Evolutionary conservation across 768 basidiomycete genomes (phyloP).

Genomic region (Pleurotus platypus): DNA sequence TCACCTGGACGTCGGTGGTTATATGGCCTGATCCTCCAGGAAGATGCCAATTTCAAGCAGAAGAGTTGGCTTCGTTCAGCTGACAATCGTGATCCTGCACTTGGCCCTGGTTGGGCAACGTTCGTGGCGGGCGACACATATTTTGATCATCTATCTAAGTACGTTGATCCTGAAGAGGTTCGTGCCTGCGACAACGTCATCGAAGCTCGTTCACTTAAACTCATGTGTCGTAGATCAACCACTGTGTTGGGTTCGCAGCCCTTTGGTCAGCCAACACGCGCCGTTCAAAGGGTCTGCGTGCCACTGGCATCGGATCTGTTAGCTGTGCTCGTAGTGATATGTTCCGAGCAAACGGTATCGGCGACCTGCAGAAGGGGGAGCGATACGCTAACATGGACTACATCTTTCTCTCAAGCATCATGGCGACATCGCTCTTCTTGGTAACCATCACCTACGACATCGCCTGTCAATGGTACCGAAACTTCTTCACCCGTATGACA

Average conservation of each 20-base stretch:
- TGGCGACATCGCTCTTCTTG: not conserved
- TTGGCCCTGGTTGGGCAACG: not conserved
- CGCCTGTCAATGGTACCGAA: conserved; percentile 8
- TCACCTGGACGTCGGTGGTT: conserved; percentile 13
- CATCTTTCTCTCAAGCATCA: too few species aligned
- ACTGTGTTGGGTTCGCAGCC: conserved; percentile 23
- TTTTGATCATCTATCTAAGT: conserved; percentile 10
- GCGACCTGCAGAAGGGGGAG: conserved; percentile 12
- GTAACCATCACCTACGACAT: conserved; percentile 15
- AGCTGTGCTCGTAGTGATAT: conserved; percentile 21
- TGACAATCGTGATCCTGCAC: too few species aligned
- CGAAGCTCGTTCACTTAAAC: conserved; percentile 1
- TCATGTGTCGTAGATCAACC: conserved; percentile 19
- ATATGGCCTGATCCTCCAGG: conserved; percentile 13
- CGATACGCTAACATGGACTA: too few species aligned
- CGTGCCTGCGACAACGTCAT: too few species aligned
- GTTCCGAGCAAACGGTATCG: conserved; percentile 18
- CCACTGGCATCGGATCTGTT: conserved; percentile 20
- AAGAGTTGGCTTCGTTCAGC: conserved; percentile 12
- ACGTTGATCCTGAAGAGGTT: not conserved
- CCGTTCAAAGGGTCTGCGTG: conserved; percentile 16
- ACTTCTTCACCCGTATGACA: not conserved
- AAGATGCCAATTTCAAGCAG: conserved; percentile 17
- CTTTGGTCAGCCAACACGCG: conserved; percentile 19
- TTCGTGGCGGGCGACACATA: conserved; percentile 11